A percentile compares a stretch with the other conserved stretches of the same genome.
phyloP scores from a whole-genome alignment of 139 green algal genomes.

The Auxenochlorella protothecoides region DNA sequence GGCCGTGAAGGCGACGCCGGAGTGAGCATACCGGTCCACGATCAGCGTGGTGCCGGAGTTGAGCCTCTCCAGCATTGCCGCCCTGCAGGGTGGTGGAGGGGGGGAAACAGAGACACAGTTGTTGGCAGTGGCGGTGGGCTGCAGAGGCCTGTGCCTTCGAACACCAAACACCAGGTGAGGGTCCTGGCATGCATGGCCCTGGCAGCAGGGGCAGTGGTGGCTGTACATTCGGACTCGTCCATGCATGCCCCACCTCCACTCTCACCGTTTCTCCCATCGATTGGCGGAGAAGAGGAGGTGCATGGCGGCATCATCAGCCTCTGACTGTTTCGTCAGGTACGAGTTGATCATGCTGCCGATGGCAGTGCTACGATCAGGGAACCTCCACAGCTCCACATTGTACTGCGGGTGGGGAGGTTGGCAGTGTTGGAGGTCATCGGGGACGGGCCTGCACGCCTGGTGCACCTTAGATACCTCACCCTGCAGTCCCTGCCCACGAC shows the following conservation, averaged over 20 bases:
- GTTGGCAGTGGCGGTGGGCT: no score
- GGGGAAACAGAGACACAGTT: no score
- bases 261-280: constrained; percentile 79
- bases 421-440: background rate
- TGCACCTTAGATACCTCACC: no score
- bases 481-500: background rate
- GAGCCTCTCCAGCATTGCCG: constrained; percentile 50
- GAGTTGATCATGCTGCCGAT: constrained; percentile 77
- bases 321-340: constrained; percentile 62
- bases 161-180: no score
- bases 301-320: constrained; percentile 63
- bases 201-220: no score
- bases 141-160: no score
- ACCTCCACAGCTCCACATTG: constrained; percentile 70
- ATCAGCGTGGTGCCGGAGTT: constrained; percentile 71
- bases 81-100: constrained; percentile 13
- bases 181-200: no score
- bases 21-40: constrained; percentile 89
- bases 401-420: constrained; percentile 11
- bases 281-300: constrained; percentile 95
- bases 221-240: no score
- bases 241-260: no score
- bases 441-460: background rate
- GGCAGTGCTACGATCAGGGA: constrained; percentile 78
- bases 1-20: constrained; percentile 79